These are phyloP conservation scores for Aspergillus udagawae DNA, from an alignment of 2,329 filamentous ascomycete genomes.

Conservation along the genomic window DNA sequence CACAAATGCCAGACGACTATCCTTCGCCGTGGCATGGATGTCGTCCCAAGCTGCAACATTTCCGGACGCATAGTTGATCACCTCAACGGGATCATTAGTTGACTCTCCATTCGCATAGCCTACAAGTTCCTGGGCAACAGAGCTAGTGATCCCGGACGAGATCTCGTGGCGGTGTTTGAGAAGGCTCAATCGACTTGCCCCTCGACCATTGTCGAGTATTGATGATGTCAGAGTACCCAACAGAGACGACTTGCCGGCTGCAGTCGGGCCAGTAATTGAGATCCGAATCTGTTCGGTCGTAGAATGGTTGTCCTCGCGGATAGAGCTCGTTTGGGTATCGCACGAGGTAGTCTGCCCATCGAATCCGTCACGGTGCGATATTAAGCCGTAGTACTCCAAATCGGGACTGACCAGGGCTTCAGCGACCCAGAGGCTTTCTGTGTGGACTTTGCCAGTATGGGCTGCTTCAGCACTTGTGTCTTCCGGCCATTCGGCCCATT, in stretches of 20 bases:
- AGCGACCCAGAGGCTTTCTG: constrained; percentile 72
- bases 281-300: constrained; percentile 73
- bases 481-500: constrained; percentile 47
- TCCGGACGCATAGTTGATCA: constrained; percentile 76
- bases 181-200: constrained; percentile 81
- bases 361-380: constrained; percentile 5
- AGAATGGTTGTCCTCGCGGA: constrained; percentile 36
- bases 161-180: constrained; percentile 93
- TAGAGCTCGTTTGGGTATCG: constrained; percentile 1
- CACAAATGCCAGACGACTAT: constrained; percentile 72
- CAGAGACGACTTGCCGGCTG: constrained; percentile 87
- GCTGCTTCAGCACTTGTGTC: constrained; percentile 18
- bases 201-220: constrained; percentile 83
- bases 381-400: constrained; percentile 43
- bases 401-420: constrained; percentile 85
- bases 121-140: constrained; percentile 87
- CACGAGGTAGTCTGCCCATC: constrained; percentile 1
- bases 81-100: constrained; percentile 42
- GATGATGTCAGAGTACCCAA: constrained; percentile 85
- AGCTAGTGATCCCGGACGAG: constrained; percentile 85
- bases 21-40: constrained; percentile 76
- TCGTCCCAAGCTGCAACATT: constrained; percentile 93
- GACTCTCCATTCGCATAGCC: constrained; percentile 59
- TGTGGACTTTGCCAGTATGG: constrained; percentile 22
- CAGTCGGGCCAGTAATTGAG: constrained; percentile 83